phyloP scores from a whole-genome alignment of 73 alveolate genomes.

The Paramecium primaurelia region DNA sequence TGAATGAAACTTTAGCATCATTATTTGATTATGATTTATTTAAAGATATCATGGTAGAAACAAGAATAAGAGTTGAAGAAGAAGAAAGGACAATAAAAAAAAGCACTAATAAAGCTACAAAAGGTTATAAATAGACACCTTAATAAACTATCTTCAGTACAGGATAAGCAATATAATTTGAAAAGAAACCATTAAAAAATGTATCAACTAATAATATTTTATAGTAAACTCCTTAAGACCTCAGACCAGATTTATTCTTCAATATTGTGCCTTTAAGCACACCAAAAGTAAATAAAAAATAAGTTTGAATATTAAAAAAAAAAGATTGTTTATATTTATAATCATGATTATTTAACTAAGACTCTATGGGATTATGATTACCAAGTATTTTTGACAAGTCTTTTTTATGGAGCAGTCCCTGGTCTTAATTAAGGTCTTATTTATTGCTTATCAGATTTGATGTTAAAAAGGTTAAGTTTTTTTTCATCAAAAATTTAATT shows the following conservation, averaged over 20 bases:
- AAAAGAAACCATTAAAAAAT: background rate
- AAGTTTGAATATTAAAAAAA: background rate
- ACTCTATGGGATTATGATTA: slow-evolving; percentile 6
- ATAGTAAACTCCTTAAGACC: background rate
- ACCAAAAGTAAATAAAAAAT: slow-evolving; percentile 5
- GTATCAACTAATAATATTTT: background rate
- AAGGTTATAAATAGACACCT: slow-evolving; percentile 42
- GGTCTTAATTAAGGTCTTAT: background rate
- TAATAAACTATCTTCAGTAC: background rate
- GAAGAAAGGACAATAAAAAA: slow-evolving; percentile 40
- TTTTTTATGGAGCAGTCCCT: background rate
- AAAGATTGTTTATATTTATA: background rate
- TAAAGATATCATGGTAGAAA: slow-evolving; percentile 47
- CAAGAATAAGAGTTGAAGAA: slow-evolving; percentile 11
- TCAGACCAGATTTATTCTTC: slow-evolving; percentile 12
- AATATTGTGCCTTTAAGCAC: slow-evolving; percentile 3
- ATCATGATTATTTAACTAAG: background rate
- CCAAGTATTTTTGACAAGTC: background rate
- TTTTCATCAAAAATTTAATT: background rate
- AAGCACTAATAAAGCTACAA: slow-evolving; percentile 22
- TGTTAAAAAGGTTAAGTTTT: background rate
- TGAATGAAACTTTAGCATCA: slow-evolving; percentile 17
- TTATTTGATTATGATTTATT: slow-evolving; percentile 29
- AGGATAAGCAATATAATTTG: background rate
- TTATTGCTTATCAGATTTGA: background rate